Percentiles rank a stretch among this genome's conserved stretches.
These are phyloP conservation scores for Trichoderma koningiopsis DNA, from an alignment of 2,329 filamentous ascomycete species.

Conservation along the genomic window DNA sequence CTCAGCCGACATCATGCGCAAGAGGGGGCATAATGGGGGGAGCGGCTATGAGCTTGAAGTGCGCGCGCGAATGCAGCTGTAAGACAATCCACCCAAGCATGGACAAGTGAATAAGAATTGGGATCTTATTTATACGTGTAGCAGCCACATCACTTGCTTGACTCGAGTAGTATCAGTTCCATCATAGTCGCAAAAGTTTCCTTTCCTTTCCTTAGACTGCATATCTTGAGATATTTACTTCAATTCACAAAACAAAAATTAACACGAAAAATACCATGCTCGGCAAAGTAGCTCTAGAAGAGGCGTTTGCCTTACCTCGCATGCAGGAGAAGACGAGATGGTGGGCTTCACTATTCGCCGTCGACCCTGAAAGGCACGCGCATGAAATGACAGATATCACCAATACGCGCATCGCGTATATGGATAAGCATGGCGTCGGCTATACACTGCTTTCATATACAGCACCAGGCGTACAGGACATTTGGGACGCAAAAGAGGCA, in stretches of 20 bases:
- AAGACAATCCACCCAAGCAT: background rate
- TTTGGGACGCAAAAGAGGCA: conserved; percentile 46
- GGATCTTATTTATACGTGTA: background rate
- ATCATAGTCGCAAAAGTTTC: background rate
- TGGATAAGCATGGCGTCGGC: conserved; percentile 51
- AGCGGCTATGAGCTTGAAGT: background rate
- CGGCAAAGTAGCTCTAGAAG: conserved; percentile 64
- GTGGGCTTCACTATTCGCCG: conserved; percentile 63
- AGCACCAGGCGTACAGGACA: conserved; percentile 51
- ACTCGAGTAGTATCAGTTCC: background rate
- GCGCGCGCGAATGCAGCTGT: background rate
- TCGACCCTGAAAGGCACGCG: conserved; percentile 60
- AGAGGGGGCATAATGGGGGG: conserved; percentile 15
- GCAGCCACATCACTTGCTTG: background rate
- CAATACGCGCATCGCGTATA: conserved; percentile 45
- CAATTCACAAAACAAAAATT: background rate
- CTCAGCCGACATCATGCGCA: conserved; percentile 16
- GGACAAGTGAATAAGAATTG: background rate
- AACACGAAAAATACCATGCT: conserved; percentile 45
- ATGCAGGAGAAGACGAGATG: conserved; percentile 60
- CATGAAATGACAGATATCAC: conserved; percentile 53
- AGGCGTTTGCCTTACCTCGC: conserved; percentile 62
- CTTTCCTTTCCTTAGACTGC: background rate
- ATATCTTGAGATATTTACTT: background rate
- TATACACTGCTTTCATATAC: conserved; percentile 54